Conservation (phyloP, 805 yeast genomes). For the Wickerhamiella vanderwaltii region DNA sequence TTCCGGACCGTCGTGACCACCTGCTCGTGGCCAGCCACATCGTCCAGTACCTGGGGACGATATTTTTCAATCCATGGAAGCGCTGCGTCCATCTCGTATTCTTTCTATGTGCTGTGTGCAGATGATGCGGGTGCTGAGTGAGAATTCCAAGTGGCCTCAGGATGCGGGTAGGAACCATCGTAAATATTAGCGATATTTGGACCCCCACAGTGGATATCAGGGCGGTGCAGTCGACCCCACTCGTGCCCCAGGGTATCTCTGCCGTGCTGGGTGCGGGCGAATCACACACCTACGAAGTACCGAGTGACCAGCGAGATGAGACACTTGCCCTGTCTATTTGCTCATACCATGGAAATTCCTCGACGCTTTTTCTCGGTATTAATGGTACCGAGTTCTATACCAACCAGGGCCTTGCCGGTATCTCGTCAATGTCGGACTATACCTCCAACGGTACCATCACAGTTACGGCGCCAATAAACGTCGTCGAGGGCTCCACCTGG, state of each 20-base stretch:
- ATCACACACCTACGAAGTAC: constrained; percentile 21
- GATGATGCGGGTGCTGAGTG: too few relatives aligned
- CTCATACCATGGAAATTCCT: background rate
- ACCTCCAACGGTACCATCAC: constrained; percentile 10
- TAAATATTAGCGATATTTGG: background rate
- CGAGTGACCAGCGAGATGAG: constrained; percentile 17
- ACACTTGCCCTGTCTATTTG: constrained; percentile 13
- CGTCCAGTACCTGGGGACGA: constrained; percentile 73
- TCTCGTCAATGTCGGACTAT: background rate
- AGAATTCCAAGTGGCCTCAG: too few relatives aligned
- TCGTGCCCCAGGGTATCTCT: constrained; percentile 6
- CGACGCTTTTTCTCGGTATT: background rate
- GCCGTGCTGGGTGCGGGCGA: constrained; percentile 10
- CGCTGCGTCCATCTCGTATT: background rate
- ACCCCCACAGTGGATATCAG: background rate
- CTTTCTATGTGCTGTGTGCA: too few relatives aligned
- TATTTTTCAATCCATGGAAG: constrained; percentile 74
- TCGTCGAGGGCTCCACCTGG: constrained; percentile 33
- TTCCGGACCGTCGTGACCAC: constrained; percentile 74
- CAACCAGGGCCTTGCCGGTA: background rate
- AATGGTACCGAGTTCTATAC: constrained; percentile 2
- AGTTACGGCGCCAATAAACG: constrained; percentile 12
- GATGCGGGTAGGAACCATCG: too few relatives aligned
- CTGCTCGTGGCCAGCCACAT: constrained; percentile 83
- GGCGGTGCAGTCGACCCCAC: constrained; percentile 7